Evolutionary conservation across 2,329 filamentous ascomycete species (phyloP).

Genomic region (Sphaerulina populicola): DNA sequence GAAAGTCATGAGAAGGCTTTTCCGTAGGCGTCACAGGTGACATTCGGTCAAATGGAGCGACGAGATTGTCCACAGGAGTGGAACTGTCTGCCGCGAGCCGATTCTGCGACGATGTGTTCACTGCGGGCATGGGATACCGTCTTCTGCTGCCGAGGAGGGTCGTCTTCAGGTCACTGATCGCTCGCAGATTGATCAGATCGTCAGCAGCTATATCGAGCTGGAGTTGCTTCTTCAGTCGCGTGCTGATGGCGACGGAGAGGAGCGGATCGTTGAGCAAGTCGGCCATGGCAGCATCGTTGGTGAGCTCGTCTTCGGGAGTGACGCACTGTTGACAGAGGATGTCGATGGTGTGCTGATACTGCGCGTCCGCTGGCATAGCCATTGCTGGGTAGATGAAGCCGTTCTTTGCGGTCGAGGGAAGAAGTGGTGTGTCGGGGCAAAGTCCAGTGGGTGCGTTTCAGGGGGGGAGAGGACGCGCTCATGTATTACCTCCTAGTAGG

Average conservation of each 20-base stretch:
- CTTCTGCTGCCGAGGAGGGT: background rate
- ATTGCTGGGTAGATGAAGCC: background rate
- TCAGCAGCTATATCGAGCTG: slow-evolving; percentile 3
- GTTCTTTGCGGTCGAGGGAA: too few species aligned
- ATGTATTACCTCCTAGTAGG: too few species aligned
- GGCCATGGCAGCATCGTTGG: slow-evolving; percentile 4
- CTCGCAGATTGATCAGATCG: slow-evolving; percentile 5
- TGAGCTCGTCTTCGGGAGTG: slow-evolving; percentile 2
- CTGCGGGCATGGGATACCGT: background rate
- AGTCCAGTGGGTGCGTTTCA: background rate
- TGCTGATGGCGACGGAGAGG: slow-evolving; percentile 4
- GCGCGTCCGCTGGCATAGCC: background rate
- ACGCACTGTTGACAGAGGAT: slow-evolving; percentile 6
- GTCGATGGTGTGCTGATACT: slow-evolving; percentile 6
- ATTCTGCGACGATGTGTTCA: background rate
- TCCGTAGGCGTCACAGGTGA: background rate
- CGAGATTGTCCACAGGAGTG: background rate
- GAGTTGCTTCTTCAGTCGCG: slow-evolving; percentile 3
- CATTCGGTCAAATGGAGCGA: background rate
- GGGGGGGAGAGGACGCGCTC: background rate
- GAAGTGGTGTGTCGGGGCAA: background rate
- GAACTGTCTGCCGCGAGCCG: background rate
- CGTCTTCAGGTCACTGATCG: slow-evolving; percentile 6
- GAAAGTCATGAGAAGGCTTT: background rate
- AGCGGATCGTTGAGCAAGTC: slow-evolving; percentile 7